A percentile compares a stretch with the other conserved stretches of the same genome.
These are phyloP conservation scores for Allantophomopsis cytisporea DNA, from an alignment of 2,329 filamentous ascomycete species.

Conservation along the genomic window DNA sequence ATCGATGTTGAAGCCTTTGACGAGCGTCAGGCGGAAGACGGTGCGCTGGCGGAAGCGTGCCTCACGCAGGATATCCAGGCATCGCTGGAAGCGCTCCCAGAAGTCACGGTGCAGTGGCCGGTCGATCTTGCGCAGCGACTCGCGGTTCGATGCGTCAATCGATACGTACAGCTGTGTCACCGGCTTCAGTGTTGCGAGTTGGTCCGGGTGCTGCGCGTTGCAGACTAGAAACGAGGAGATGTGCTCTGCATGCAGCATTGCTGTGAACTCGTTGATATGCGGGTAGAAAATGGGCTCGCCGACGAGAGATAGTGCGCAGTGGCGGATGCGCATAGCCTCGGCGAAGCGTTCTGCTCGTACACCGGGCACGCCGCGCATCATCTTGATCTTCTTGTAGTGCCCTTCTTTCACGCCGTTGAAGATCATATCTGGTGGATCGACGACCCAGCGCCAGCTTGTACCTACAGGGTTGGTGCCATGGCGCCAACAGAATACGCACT, in stretches of 20 bases:
- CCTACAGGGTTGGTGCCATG: conserved; percentile 96
- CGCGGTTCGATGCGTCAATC: conserved; percentile 86
- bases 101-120: conserved; percentile 89
- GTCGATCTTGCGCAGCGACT: conserved; percentile 79
- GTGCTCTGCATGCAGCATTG: conserved; percentile 68
- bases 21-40: conserved; percentile 86
- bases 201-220: conserved; percentile 91
- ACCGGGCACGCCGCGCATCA: conserved; percentile 86
- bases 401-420: conserved; percentile 82
- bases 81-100: conserved; percentile 90
- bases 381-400: conserved; percentile 96
- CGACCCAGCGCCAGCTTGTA: conserved; percentile 92
- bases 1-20: conserved; percentile 96
- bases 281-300: conserved; percentile 99
- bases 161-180: conserved; percentile 95
- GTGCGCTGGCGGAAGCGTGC: conserved; percentile 79
- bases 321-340: conserved; percentile 84
- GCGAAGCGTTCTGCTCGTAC: conserved; percentile 83
- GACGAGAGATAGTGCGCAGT: conserved; percentile 85
- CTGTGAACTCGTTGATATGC: conserved; percentile 85
- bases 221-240: conserved; percentile 95
- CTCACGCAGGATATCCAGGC: conserved; percentile 76
- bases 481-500: conserved; percentile 98
- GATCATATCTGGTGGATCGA: conserved; percentile 81
- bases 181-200: conserved; percentile 66